Evolutionary conservation across 768 basidiomycete species (phyloP).

Genomic region (Sistotremastrum niveocremeum): DNA sequence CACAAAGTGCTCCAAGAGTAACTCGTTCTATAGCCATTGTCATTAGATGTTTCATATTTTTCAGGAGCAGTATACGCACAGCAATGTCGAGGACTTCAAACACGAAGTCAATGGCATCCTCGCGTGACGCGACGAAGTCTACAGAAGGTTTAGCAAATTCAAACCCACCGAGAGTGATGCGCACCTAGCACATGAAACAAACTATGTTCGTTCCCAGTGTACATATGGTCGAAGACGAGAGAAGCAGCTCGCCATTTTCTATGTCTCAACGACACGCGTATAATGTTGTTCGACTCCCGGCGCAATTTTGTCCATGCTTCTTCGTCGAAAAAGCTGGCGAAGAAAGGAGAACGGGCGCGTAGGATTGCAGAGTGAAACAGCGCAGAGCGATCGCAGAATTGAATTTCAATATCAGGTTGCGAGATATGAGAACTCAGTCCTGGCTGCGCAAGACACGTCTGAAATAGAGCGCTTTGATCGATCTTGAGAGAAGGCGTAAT

Average conservation of each 20-base stretch:
- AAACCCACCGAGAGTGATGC: constrained; percentile 11
- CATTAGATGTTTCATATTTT: neutral
- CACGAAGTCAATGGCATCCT: constrained; percentile 74
- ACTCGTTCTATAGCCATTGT: constrained; percentile 47
- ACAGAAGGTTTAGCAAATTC: constrained; percentile 5
- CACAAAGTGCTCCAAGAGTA: constrained; percentile 76
- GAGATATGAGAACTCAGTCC: neutral
- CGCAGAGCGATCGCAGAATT: constrained; percentile 53
- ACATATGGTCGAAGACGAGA: constrained; percentile 64
- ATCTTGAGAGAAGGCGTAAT: neutral
- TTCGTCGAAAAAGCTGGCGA: constrained; percentile 72
- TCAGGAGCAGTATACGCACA: constrained; percentile 29
- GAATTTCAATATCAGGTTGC: constrained; percentile 54
- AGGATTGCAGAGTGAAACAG: constrained; percentile 60
- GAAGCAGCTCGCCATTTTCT: constrained; percentile 60
- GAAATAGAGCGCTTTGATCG: neutral
- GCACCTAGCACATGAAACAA: constrained; percentile 62
- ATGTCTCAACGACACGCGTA: constrained; percentile 62
- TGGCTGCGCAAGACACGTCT: neutral
- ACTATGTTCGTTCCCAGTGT: constrained; percentile 51
- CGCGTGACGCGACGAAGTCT: constrained; percentile 53
- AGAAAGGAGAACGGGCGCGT: constrained; percentile 74
- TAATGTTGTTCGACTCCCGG: constrained; percentile 34
- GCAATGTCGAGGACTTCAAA: constrained; percentile 79
- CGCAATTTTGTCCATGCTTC: constrained; percentile 65